These are phyloP conservation scores for Neurospora sp. DNA, from an alignment of 495 filamentous ascomycete species.

Conservation along the genomic window DNA sequence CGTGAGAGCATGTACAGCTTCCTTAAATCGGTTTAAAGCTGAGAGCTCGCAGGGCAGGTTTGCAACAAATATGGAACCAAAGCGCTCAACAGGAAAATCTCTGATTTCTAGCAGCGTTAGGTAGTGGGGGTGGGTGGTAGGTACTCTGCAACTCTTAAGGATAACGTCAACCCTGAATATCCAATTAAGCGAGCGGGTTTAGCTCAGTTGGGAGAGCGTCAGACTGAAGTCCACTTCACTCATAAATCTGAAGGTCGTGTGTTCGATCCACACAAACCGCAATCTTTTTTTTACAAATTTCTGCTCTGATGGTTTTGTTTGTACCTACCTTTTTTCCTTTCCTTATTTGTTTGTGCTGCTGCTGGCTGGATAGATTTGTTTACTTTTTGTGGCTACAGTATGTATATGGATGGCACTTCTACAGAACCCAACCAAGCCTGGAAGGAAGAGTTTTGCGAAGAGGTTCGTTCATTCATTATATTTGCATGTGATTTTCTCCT, in stretches of 20 bases:
- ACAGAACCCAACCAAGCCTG: neutral
- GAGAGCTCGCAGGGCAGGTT: neutral
- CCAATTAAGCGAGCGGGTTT: neutral
- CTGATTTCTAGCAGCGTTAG: neutral
- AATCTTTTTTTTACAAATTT: neutral
- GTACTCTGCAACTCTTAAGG: neutral
- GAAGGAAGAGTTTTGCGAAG: neutral
- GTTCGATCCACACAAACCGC: neutral
- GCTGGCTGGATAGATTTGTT: neutral
- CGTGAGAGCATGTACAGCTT: neutral
- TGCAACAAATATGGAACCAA: neutral
- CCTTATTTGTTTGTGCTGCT: neutral
- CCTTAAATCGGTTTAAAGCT: neutral
- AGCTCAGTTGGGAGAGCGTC: neutral
- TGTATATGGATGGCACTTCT: neutral
- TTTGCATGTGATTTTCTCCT: neutral
- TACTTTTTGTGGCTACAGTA: neutral
- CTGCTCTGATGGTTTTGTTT: neutral
- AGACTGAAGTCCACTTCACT: neutral
- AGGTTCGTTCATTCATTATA: neutral
- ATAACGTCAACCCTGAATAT: neutral
- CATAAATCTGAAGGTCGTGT: neutral
- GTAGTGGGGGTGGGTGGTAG: too few relatives aligned
- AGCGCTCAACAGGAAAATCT: neutral
- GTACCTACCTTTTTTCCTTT: neutral